Evolutionary conservation across 306 rosid species (phyloP).

Genomic region (Macrotyloma uniflorum): DNA sequence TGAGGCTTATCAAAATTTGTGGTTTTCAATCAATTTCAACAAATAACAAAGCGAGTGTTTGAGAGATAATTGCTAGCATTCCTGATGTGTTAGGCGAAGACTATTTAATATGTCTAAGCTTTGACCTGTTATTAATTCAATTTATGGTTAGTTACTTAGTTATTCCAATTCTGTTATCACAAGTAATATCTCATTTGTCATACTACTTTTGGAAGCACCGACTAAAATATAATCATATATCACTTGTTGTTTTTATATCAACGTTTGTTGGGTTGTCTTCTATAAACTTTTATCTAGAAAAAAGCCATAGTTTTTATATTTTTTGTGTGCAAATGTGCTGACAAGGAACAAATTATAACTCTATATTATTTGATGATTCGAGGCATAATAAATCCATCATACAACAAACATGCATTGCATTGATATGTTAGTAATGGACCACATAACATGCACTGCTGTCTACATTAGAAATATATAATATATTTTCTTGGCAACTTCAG

Average conservation of each 20-base stretch:
- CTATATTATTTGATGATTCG: not conserved
- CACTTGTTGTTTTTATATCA: not conserved
- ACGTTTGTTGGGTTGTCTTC: not conserved
- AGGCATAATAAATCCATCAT: not conserved
- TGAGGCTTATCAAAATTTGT: too few relatives aligned
- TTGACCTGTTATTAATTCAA: not conserved
- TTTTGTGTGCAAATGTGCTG: not conserved
- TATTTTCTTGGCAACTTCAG: conserved; percentile 22
- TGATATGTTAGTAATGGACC: conserved; percentile 14
- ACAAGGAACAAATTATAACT: not conserved
- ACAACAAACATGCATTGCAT: not conserved
- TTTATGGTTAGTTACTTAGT: not conserved
- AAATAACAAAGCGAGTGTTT: too few relatives aligned
- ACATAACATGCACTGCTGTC: not conserved
- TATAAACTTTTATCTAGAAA: not conserved
- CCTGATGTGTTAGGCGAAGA: too few relatives aligned
- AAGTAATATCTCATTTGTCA: not conserved
- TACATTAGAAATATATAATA: not conserved
- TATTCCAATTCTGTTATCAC: not conserved
- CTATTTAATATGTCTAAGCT: too few relatives aligned
- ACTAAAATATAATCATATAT: not conserved
- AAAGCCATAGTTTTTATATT: not conserved
- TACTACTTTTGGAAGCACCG: not conserved
- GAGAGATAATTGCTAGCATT: too few relatives aligned
- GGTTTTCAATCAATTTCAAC: too few relatives aligned